These are phyloP conservation scores for Pseudohyphozyma bogoriensis DNA, from an alignment of 768 basidiomycete species.

Conservation along the genomic window DNA sequence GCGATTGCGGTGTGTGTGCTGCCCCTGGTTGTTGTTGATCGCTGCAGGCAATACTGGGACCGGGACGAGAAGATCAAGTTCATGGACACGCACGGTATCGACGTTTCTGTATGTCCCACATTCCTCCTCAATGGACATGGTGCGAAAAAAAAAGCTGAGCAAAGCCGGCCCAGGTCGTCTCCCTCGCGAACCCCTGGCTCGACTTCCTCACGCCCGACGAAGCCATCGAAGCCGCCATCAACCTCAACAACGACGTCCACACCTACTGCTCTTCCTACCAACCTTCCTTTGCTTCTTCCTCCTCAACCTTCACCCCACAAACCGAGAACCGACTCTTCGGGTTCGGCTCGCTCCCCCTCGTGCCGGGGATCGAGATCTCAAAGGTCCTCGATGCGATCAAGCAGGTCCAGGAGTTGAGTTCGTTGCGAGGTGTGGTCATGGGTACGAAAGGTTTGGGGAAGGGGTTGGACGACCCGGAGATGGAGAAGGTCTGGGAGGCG, in stretches of 20 bases:
- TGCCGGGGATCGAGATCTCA: slow-evolving; percentile 50
- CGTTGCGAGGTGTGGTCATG: slow-evolving; percentile 69
- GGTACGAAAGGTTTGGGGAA: slow-evolving; percentile 67
- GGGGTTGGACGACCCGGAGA: slow-evolving; percentile 65
- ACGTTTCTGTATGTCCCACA: slow-evolving; percentile 52
- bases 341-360: slow-evolving; percentile 74
- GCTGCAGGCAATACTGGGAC: slow-evolving; percentile 56
- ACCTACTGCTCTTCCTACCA: slow-evolving; percentile 56
- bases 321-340: slow-evolving; percentile 61
- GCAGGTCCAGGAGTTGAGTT: slow-evolving; percentile 55
- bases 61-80: slow-evolving; percentile 65
- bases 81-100: slow-evolving; percentile 73
- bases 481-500: slow-evolving; percentile 75
- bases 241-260: slow-evolving; percentile 69
- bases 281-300: slow-evolving; percentile 18
- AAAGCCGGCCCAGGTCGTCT: slow-evolving; percentile 22
- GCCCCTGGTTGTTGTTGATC: background rate
- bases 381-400: slow-evolving; percentile 56
- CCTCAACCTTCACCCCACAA: slow-evolving; percentile 23
- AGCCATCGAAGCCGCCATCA: slow-evolving; percentile 56
- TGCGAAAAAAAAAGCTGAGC: background rate
- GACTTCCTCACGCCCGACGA: slow-evolving; percentile 66
- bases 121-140: no score
- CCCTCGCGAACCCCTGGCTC: slow-evolving; percentile 73
- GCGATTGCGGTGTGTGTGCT: no score